These are phyloP conservation scores for Calocera cornea DNA, from an alignment of 768 basidiomycete species.

Conservation along the genomic window DNA sequence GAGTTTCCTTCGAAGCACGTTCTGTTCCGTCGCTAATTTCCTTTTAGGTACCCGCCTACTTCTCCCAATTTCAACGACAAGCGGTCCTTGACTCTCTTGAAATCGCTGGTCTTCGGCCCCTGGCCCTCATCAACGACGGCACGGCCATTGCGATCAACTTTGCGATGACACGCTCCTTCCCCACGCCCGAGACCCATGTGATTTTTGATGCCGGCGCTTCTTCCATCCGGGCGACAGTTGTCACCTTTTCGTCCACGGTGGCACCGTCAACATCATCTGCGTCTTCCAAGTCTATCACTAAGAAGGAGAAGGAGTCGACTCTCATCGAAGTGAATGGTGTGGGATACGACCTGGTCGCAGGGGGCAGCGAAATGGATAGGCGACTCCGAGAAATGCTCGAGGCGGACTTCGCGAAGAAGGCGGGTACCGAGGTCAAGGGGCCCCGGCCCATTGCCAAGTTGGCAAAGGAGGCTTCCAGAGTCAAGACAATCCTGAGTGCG, in stretches of 20 bases:
- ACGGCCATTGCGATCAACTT: conserved; percentile 94
- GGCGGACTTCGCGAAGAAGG: conserved; percentile 58
- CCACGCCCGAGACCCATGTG: conserved; percentile 66
- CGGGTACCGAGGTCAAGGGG: conserved; percentile 31
- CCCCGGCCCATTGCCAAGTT: conserved; percentile 82
- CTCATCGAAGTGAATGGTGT: conserved; percentile 66
- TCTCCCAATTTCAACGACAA: conserved; percentile 79
- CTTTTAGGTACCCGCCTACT: conserved; percentile 61
- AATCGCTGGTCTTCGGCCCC: conserved; percentile 68
- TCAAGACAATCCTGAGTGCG: conserved; percentile 87
- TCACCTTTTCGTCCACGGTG: conserved; percentile 39
- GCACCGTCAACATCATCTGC: conserved; percentile 27
- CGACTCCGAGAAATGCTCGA: conserved; percentile 69
- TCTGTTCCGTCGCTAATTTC: neutral
- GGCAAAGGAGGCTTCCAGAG: conserved; percentile 82
- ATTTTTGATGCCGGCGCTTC: conserved; percentile 92
- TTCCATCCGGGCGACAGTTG: conserved; percentile 63
- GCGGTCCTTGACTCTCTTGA: conserved; percentile 87
- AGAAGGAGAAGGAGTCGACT: conserved; percentile 38
- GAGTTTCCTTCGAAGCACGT: conserved; percentile 3
- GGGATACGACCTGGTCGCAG: conserved; percentile 61
- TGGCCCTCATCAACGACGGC: conserved; percentile 85
- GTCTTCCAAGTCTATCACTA: conserved; percentile 26
- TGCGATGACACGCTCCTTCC: conserved; percentile 88
- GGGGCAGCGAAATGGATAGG: conserved; percentile 77